Evolutionary conservation across 1,284 basidiomycete species (phyloP).

Genomic region (Ceratorhiza oryzae-sativae): DNA sequence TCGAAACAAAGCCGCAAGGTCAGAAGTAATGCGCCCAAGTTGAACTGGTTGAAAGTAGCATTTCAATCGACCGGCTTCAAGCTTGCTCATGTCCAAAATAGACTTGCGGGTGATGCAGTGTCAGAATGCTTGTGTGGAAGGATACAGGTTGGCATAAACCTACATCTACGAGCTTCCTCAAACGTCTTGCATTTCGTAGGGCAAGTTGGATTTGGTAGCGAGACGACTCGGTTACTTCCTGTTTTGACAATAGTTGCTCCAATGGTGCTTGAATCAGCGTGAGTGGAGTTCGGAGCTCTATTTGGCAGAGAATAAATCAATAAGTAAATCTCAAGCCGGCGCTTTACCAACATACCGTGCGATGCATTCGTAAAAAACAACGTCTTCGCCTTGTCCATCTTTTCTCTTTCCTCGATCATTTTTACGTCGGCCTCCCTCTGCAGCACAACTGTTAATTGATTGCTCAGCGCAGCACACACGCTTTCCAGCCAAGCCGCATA

Average conservation of each 20-base stretch:
- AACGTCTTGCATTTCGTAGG: conserved; percentile 46
- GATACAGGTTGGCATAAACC: conserved; percentile 39
- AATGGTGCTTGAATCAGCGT: conserved; percentile 46
- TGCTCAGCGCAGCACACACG: conserved; percentile 36
- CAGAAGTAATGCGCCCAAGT: conserved; percentile 46
- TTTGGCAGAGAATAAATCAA: not conserved
- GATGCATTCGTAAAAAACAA: conserved; percentile 49
- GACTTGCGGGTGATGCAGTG: not conserved
- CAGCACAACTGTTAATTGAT: conserved; percentile 35
- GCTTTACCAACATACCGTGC: conserved; percentile 7
- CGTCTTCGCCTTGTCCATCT: conserved; percentile 50
- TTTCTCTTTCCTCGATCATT: conserved; percentile 44
- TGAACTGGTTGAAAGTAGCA: conserved; percentile 47
- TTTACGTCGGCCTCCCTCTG: conserved; percentile 40
- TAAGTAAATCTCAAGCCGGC: not conserved
- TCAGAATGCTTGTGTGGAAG: not conserved
- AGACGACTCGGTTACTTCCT: conserved; percentile 38
- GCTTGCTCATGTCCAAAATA: conserved; percentile 33
- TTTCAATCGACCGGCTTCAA: conserved; percentile 25
- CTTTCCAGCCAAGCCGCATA: conserved; percentile 42
- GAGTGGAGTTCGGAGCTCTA: conserved; percentile 49
- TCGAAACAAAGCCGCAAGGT: conserved; percentile 49
- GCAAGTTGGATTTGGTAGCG: conserved; percentile 47
- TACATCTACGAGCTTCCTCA: conserved; percentile 48
- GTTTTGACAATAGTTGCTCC: conserved; percentile 5